Conservation (phyloP, 2,329 filamentous ascomycete species). For the Fusarium bactridioides region DNA sequence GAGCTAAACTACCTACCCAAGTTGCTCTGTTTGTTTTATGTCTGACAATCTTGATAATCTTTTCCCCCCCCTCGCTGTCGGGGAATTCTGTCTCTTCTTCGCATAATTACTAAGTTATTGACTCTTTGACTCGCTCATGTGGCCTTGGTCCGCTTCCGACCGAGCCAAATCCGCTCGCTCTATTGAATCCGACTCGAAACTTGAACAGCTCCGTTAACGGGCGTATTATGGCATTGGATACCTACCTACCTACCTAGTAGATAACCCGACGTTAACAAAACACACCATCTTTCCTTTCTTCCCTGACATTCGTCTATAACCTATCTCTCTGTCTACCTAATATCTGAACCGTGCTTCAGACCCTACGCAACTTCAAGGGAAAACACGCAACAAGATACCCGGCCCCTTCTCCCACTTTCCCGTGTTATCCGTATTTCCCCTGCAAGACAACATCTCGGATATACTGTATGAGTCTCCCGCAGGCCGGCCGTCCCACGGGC, state of each 20-base stretch:
- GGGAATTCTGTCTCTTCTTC: background rate
- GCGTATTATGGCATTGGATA: slow-evolving; percentile 7
- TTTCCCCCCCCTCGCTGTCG: background rate
- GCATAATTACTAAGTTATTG: background rate
- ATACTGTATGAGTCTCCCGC: slow-evolving; percentile 44
- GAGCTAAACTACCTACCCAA: background rate
- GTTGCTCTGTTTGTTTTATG: slow-evolving; percentile 5
- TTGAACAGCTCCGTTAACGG: slow-evolving; percentile 39
- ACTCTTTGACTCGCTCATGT: background rate
- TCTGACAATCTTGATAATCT: slow-evolving; percentile 35
- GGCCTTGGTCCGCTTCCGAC: slow-evolving; percentile 16
- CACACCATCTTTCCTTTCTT: slow-evolving; percentile 3
- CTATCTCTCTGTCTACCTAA: background rate
- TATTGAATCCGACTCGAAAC: slow-evolving; percentile 28
- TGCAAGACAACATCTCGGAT: slow-evolving; percentile 29
- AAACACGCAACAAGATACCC: slow-evolving; percentile 5
- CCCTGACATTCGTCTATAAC: background rate
- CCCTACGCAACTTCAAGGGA: background rate
- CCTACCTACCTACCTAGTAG: no score
- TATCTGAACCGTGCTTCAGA: background rate
- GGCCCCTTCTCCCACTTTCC: slow-evolving; percentile 26
- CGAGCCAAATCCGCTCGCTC: slow-evolving; percentile 34
- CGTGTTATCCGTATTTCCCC: slow-evolving; percentile 21
- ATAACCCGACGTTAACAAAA: slow-evolving; percentile 6
- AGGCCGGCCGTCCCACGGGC: slow-evolving; percentile 44